These are phyloP conservation scores for Aaosphaeria pasadenensis DNA, from an alignment of 2,329 filamentous ascomycete genomes.

Conservation along the genomic window DNA sequence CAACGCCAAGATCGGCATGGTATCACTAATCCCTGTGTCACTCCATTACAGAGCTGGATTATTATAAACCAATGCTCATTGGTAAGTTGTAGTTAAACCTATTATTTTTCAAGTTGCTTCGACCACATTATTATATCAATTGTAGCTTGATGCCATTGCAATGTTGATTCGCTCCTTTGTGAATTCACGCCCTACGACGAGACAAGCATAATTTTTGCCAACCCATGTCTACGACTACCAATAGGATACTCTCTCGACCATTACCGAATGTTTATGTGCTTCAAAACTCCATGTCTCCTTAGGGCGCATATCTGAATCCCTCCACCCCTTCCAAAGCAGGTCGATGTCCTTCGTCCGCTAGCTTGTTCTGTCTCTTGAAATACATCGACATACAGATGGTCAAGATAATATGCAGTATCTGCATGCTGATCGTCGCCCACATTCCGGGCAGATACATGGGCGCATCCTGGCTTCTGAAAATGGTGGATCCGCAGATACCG, in stretches of 20 bases:
- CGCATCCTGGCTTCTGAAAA: constrained; percentile 30
- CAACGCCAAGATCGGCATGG: constrained; percentile 19
- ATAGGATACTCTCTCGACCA: too few relatives aligned
- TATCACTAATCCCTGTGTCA: not conserved
- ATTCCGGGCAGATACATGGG: constrained; percentile 24
- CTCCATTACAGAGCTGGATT: too few relatives aligned
- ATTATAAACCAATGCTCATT: too few relatives aligned
- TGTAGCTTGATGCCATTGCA: too few relatives aligned
- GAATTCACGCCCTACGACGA: too few relatives aligned
- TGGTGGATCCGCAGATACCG: constrained; percentile 28
- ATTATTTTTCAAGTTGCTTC: too few relatives aligned
- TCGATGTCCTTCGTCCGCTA: constrained; percentile 4
- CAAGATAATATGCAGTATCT: constrained; percentile 16
- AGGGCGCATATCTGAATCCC: constrained; percentile 1
- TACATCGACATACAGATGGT: constrained; percentile 13
- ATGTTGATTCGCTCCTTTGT: too few relatives aligned
- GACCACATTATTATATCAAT: too few relatives aligned
- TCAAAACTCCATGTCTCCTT: not conserved
- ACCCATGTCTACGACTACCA: too few relatives aligned
- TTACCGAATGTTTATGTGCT: not conserved
- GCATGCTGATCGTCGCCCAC: constrained; percentile 20
- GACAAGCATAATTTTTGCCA: too few relatives aligned
- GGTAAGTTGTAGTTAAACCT: too few relatives aligned
- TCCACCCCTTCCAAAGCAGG: constrained; percentile 3
- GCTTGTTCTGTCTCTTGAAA: constrained; percentile 10